phyloP scores from a whole-genome alignment of 768 basidiomycete genomes.

The Paxillus ammoniavirescens region DNA sequence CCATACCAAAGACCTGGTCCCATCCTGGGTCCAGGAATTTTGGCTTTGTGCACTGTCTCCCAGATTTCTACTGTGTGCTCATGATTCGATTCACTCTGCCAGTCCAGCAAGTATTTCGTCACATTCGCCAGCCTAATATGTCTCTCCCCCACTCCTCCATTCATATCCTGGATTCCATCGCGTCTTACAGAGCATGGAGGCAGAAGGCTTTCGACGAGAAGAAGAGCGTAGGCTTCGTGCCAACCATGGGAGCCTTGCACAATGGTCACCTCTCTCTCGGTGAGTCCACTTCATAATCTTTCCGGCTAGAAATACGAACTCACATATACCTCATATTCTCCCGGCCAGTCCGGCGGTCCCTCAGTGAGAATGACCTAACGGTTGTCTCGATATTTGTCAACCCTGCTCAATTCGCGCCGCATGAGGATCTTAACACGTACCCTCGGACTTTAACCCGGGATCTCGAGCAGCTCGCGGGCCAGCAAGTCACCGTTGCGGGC shows the following conservation, averaged over 20 bases:
- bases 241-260: conserved; percentile 98
- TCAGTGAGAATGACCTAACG: conserved; percentile 79
- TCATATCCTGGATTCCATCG: conserved; percentile 56
- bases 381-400: conserved; percentile 97
- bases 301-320: neutral
- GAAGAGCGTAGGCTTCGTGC: conserved; percentile 86
- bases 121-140: conserved; percentile 9
- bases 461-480: conserved; percentile 54
- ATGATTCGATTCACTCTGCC: conserved; percentile 13
- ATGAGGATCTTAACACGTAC: conserved; percentile 90
- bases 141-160: conserved; percentile 36
- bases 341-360: conserved; percentile 69
- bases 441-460: conserved; percentile 84
- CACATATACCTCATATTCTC: neutral
- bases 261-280: conserved; percentile 90
- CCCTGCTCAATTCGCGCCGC: conserved; percentile 94
- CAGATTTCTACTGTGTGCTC: neutral
- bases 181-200: conserved; percentile 73
- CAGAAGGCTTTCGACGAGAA: conserved; percentile 51
- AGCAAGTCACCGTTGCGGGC: conserved; percentile 30
- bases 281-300: conserved; percentile 40
- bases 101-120: neutral
- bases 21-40: too few species aligned
- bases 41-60: neutral
- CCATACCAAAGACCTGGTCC: too few species aligned